Evolutionary conservation across 106 monocot species (phyloP).

Genomic region (Triglochin maritima): DNA sequence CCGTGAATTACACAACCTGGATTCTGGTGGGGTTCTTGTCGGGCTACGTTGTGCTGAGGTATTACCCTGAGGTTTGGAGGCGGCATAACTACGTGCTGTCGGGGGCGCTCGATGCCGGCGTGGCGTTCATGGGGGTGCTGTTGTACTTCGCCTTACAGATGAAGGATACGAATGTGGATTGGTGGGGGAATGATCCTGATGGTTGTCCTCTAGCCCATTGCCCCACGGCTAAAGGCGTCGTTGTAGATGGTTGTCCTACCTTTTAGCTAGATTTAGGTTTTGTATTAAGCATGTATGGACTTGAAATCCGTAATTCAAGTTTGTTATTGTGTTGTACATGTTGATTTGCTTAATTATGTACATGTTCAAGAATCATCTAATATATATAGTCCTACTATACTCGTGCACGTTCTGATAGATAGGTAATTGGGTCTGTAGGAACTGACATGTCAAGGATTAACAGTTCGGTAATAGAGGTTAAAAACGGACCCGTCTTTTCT

Average conservation of each 20-base stretch:
- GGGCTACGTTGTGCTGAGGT: conserved; percentile 63
- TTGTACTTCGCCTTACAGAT: conserved; percentile 31
- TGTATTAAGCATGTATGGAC: no score
- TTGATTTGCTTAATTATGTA: no score
- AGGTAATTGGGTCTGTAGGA: no score
- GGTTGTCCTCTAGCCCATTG: conserved; percentile 26
- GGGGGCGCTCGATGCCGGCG: conserved; percentile 66
- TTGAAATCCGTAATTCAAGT: no score
- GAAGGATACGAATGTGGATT: conserved; percentile 9
- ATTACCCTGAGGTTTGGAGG: conserved; percentile 69
- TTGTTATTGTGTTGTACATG: no score
- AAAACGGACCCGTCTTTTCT: no score
- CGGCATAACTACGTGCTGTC: conserved; percentile 84
- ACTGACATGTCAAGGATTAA: no score
- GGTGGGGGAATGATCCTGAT: conserved; percentile 30
- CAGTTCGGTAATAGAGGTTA: no score
- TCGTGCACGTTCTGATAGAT: no score
- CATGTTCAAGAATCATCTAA: no score
- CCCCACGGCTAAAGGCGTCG: conserved; percentile 20
- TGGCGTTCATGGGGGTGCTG: conserved; percentile 85
- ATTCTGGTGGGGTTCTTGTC: conserved; percentile 63
- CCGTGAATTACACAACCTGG: conserved; percentile 84
- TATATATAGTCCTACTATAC: no score
- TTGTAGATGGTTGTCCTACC: conserved; percentile 47
- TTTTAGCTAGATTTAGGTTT: no score